A percentile compares a stretch with the other conserved stretches of the same genome.
These are phyloP conservation scores for Ustilago shanxiensis DNA, from an alignment of 1,284 basidiomycete species.

Conservation along the genomic window DNA sequence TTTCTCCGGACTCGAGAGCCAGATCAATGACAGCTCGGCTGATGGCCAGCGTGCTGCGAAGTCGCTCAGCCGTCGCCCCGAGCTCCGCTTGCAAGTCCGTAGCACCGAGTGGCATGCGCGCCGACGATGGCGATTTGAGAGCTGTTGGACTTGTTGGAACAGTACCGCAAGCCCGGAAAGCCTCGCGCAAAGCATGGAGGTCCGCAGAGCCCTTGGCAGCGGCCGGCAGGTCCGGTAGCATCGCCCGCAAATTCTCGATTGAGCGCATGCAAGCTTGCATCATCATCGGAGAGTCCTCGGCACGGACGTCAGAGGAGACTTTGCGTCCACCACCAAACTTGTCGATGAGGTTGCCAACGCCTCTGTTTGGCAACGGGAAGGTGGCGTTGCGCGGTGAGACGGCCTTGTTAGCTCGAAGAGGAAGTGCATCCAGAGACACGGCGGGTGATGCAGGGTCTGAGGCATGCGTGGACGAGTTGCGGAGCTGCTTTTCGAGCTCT, in stretches of 20 bases:
- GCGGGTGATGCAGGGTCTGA: slow-evolving; percentile 23
- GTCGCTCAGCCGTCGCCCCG: slow-evolving; percentile 23
- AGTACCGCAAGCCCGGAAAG: slow-evolving; percentile 24
- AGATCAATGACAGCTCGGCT: slow-evolving; percentile 37
- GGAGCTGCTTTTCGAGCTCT: slow-evolving; percentile 34
- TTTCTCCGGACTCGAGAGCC: slow-evolving; percentile 24
- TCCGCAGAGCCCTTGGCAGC: slow-evolving; percentile 36
- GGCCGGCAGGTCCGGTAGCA: slow-evolving; percentile 34
- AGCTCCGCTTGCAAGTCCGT: slow-evolving; percentile 34
- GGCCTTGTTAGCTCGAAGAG: slow-evolving; percentile 16
- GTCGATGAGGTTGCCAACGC: slow-evolving; percentile 44
- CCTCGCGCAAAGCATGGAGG: slow-evolving; percentile 31
- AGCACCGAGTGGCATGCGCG: slow-evolving; percentile 13
- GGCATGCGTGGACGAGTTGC: slow-evolving; percentile 9
- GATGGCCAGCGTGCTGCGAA: slow-evolving; percentile 34
- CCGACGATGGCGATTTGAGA: slow-evolving; percentile 13
- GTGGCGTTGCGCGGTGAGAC: slow-evolving; percentile 15
- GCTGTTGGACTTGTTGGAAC: slow-evolving; percentile 9
- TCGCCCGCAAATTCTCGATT: slow-evolving; percentile 30
- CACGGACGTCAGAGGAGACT: slow-evolving; percentile 20
- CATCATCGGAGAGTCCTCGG: slow-evolving; percentile 25
- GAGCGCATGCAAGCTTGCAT: slow-evolving; percentile 31
- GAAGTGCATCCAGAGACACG: slow-evolving; percentile 15
- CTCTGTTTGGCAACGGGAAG: slow-evolving; percentile 31
- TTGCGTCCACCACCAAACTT: slow-evolving; percentile 43